Conservation (phyloP, 2,329 filamentous ascomycete species). For the Onygenales sp. region DNA sequence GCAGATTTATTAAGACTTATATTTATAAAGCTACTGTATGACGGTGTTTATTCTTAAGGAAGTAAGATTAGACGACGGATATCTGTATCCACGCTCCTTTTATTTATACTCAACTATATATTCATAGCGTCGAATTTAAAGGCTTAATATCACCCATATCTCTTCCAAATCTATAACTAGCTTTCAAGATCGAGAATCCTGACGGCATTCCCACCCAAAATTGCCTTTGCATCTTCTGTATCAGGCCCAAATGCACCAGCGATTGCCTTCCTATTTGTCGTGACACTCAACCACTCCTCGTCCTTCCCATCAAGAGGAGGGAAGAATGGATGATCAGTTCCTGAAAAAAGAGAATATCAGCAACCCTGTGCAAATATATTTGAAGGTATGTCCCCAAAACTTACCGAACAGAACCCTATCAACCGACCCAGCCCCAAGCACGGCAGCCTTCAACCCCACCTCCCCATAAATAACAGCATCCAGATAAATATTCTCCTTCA, state of each 20-base stretch:
- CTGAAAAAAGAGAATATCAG: constrained; percentile 11
- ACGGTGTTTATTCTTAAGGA: too few relatives aligned
- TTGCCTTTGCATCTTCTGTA: constrained; percentile 20
- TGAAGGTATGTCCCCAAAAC: neutral
- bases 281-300: constrained; percentile 37
- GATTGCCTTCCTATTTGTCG: constrained; percentile 38
- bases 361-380: neutral
- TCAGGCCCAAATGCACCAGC: constrained; percentile 25
- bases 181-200: constrained; percentile 29
- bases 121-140: too few relatives aligned
- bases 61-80: too few relatives aligned
- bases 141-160: too few relatives aligned
- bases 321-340: constrained; percentile 38
- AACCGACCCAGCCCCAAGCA: constrained; percentile 52
- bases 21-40: too few relatives aligned
- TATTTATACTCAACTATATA: too few relatives aligned
- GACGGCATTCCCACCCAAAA: constrained; percentile 37
- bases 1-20: too few relatives aligned
- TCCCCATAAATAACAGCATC: constrained; percentile 56
- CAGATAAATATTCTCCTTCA: constrained; percentile 71
- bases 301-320: constrained; percentile 28
- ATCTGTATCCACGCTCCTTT: too few relatives aligned
- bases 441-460: constrained; percentile 59
- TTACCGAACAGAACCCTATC: constrained; percentile 34
- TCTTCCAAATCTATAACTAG: neutral